Evolutionary conservation across 257 asterid species (phyloP).

Genomic region (Parsonsia alboflavescens): DNA sequence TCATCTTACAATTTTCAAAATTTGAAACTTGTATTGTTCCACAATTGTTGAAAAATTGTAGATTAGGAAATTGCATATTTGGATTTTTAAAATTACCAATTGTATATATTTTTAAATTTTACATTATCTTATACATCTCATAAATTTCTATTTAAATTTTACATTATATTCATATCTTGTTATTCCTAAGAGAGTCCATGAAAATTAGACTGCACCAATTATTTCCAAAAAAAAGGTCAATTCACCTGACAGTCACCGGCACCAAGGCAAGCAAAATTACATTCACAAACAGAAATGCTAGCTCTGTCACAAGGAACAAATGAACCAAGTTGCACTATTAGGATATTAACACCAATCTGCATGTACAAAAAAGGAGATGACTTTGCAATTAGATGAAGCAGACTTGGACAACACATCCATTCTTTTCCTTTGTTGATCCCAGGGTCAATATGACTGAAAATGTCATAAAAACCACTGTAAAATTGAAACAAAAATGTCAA

Average conservation of each 20-base stretch:
- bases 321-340: slow-evolving; percentile 95
- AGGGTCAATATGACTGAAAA: background rate
- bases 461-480: background rate
- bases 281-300: slow-evolving; percentile 79
- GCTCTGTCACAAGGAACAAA: slow-evolving; percentile 91
- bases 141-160: no score
- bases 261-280: slow-evolving; percentile 97
- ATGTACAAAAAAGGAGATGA: slow-evolving; percentile 15
- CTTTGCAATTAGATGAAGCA: background rate
- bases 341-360: slow-evolving; percentile 88
- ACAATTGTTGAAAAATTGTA: no score
- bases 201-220: background rate
- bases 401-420: background rate
- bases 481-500: background rate
- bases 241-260: slow-evolving; percentile 99
- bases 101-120: no score
- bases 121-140: no score
- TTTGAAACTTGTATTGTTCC: no score
- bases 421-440: background rate
- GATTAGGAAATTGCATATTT: no score
- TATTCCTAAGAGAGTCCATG: background rate
- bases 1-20: no score
- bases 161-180: no score
- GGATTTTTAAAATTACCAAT: no score
- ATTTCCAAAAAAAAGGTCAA: background rate